Base-by-base conservation (phyloP, 176 grass and related monocot species). In the Eleusine coracana region DNA sequence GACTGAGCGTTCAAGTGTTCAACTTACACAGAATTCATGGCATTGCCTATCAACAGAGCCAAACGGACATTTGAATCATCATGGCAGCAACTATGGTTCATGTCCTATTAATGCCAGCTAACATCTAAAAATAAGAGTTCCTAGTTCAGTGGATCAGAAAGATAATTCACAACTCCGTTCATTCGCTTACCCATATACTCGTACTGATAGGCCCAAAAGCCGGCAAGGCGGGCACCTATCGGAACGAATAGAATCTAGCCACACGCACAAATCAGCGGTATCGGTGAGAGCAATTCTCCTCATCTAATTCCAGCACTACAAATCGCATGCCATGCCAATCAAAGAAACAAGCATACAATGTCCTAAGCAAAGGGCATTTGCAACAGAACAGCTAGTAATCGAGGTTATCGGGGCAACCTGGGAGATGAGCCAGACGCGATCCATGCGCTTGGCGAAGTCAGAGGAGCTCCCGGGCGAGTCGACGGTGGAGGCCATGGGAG, bases 351-450 rank as follows among this genome's bases (percentile, higher is more conserved):
- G 37, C 44, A 79, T 38, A 50, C 9, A 15, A 60, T 60, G 21
- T 23, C 21, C 21, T 10, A 23, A 7, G 8, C 25, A 12, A 63
- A 63, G 23, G 25, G 60, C 25, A 63, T 63, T 61, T 63, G 23
- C 9, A 37, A 62, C n/a, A 7, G 66, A 41, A 59, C 37, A 56
- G 15, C 7, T 51, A 70, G 9, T 17, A 68, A 28, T 42, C 10
- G 10, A 16, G 37, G 50, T 13, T 17, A 7, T 7, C 20, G 2
- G 20, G 34, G 16, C 40, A 95, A 95, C 96, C 91, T 99, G 80
- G 83, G 96, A 93, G 85, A 99, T 99, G 83, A 96, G 89, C 96
- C 96, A 96, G 18, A 80, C 91, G 54, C 80, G 91, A 42, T 95
- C 93, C 15, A 95, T 93, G 40, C 89, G 91, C 89, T 87, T 95